Conservation (phyloP, 345 rosid genomes). For the Boechera divaricarpa region DNA sequence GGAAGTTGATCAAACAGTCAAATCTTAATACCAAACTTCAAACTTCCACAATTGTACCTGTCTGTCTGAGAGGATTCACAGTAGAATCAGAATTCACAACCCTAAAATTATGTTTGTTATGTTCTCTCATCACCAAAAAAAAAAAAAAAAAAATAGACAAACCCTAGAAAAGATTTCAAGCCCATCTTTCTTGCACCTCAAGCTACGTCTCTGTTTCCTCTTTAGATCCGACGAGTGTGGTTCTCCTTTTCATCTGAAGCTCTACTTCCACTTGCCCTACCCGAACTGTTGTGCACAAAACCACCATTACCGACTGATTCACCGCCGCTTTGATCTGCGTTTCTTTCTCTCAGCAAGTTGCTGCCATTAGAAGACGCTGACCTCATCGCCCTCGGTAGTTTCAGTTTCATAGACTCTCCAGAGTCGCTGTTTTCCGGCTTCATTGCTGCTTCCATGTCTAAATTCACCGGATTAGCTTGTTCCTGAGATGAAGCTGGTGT, state of each 20-base stretch:
- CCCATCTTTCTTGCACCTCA: constrained; percentile 16
- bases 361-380: constrained; percentile 62
- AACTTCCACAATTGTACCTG: neutral
- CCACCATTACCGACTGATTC: constrained; percentile 52
- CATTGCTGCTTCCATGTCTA: constrained; percentile 39
- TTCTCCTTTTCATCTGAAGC: constrained; percentile 83
- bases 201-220: constrained; percentile 31
- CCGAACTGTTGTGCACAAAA: constrained; percentile 53
- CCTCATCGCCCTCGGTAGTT: constrained; percentile 83
- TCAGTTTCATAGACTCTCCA: constrained; percentile 53
- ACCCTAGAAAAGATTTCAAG: constrained; percentile 18
- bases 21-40: neutral
- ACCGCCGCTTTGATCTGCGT: constrained; percentile 59
- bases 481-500: constrained; percentile 46
- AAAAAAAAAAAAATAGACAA: neutral
- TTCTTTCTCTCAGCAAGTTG: constrained; percentile 78
- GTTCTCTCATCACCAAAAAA: neutral
- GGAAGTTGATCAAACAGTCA: neutral
- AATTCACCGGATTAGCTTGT: constrained; percentile 27
- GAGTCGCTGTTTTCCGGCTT: constrained; percentile 46
- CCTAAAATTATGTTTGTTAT: neutral
- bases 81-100: constrained; percentile 32
- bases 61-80: constrained; percentile 9
- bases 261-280: constrained; percentile 50
- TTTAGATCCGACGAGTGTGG: constrained; percentile 45